Evolutionary conservation across 495 filamentous ascomycete genomes (phyloP), one percentile per base, ranked within the genome.

Genomic region (Aspergillus diversus): DNA sequence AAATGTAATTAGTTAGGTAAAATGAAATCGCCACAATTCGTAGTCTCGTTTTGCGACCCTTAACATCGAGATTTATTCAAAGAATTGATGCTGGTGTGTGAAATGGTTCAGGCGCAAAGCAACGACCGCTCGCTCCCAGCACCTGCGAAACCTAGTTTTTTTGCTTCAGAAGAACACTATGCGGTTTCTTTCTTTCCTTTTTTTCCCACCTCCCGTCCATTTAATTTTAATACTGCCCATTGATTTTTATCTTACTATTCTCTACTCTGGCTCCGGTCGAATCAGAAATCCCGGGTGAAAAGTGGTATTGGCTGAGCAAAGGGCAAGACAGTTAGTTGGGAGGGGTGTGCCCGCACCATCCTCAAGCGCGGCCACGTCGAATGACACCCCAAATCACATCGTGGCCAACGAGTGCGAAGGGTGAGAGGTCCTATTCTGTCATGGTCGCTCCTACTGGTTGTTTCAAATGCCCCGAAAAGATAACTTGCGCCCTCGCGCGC

Each of bases 301-400:
- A 59, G 33, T 21, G 27, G 13, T 32, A 31, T 48, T 43, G 35
- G 31, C 27, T 35, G 51, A 47, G 33, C 50, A 35, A 57, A n/a
- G 35, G 11, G 21, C 54, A 53, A 56, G 39, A 52, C 32, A 43
- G 39, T 12, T 31, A 61, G 51, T 37, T 61, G 55, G 64, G 65
- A 60, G 60, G 65, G 59, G 64, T 63, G 55, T 57, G 63, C 54
- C 61, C 59, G 62, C 65, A 64, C 64, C 50, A 64, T 66, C 59
- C 61, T 63, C 69, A 57, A 68, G 65, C 70, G 60, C 60, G 68
- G 70, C 70, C 70, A 72, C 70, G 70, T 72, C 70, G 67, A 72
- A 66, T 63, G 59, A 66, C 67, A 59, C 59, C 61, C 57, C 63
- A 58, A 59, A 61, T 64, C 64, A 57, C 58, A 63, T 65, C 57